phyloP scores from a whole-genome alignment of 345 rosid genomes.

The Salix koriyanagi region DNA sequence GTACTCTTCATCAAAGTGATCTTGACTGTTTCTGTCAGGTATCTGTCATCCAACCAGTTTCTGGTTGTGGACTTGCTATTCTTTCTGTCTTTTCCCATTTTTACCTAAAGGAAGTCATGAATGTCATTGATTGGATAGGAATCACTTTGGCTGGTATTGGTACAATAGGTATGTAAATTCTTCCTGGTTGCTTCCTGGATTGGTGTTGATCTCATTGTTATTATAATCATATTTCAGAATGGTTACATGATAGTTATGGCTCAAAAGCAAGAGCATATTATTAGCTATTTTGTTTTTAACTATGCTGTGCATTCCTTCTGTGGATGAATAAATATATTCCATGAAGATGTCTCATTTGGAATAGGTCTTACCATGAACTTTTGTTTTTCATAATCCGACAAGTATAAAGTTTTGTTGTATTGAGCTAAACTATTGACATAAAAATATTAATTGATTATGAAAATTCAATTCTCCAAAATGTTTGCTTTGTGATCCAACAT shows the following conservation, averaged over 20 bases:
- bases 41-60: slow-evolving; percentile 94
- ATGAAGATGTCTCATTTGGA: not conserved
- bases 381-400: not conserved
- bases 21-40: slow-evolving; percentile 45
- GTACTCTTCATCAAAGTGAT: slow-evolving; percentile 6
- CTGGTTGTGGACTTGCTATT: slow-evolving; percentile 94
- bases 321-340: not conserved
- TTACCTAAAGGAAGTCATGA: slow-evolving; percentile 91
- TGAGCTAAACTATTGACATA: not conserved
- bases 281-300: not conserved
- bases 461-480: not conserved
- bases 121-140: slow-evolving; percentile 90
- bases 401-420: not conserved
- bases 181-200: slow-evolving; percentile 1
- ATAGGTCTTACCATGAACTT: not conserved
- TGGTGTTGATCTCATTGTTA: not conserved
- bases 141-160: slow-evolving; percentile 92
- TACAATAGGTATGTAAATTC: slow-evolving; percentile 67
- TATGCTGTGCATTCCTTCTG: not conserved
- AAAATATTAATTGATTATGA: not conserved
- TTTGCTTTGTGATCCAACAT: not conserved
- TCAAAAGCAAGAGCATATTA: not conserved
- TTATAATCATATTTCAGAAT: not conserved
- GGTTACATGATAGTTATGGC: not conserved
- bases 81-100: slow-evolving; percentile 91